Base-by-base conservation (phyloP, 1,284 basidiomycete species). In the Marasmius tenuissimus region DNA sequence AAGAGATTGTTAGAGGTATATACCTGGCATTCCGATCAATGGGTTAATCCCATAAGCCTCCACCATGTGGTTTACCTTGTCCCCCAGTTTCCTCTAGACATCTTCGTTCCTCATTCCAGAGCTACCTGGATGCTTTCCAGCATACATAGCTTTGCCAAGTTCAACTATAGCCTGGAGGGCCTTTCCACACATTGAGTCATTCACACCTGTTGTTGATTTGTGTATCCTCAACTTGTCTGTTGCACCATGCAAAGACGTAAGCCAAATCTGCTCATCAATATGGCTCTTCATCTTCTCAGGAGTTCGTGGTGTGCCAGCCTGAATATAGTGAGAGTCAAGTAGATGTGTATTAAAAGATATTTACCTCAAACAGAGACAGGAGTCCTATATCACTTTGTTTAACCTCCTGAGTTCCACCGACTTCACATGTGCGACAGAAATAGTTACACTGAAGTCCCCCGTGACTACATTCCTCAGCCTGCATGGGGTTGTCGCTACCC, bases 401-500 rank as follows among this genome's bases (percentile, higher is more conserved):
- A 4, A 63, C 49, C 20, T 59, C 60, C 33, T 66, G 58, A 2
- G 62, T 55, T 8, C 73, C 72, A 12, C 72, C 71, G 6, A 58
- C 62, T 10, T 63, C 16, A 38, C 70, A 72, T 33, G 60, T 66
- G 0, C 69, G 68, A 61, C 72, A 75, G 7, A 57, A 50, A 11
- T 35, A 57, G 22, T 72, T 72, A 0, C 62, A 67, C 27, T 66
- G 62, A 1, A 61, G 63, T 2, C 72, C 70, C 5, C 68, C 68
- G 56, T 72, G 70, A 0, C 64, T 68, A 1, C 62, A 52, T 27
- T 67, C 63, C 39, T 75, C n/a, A n/a, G n/a, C n/a, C n/a, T n/a
- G n/a, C n/a, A n/a, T n/a, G n/a, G n/a, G n/a, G n/a, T n/a, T n/a
- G 52, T 75, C 72, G 6, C 68, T 71, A 0, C 72, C 71, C 7